A percentile compares a stretch with the other conserved stretches of the same genome.
Conservation (phyloP, 345 rosid genomes). For the Linum trigynum region DNA sequence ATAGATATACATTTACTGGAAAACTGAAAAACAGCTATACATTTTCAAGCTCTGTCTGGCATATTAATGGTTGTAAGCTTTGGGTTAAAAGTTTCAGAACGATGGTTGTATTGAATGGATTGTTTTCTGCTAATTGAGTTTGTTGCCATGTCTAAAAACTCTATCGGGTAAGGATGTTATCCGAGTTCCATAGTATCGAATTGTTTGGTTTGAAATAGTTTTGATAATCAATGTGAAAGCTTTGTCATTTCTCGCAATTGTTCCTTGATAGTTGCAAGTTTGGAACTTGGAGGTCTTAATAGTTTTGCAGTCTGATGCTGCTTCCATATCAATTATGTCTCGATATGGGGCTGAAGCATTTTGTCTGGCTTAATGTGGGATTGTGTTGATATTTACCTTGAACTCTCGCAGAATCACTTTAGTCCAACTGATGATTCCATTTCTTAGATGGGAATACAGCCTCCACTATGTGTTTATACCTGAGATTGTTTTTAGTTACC, state of each 20-base stretch:
- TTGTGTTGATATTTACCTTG: too few species aligned
- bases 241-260: too few species aligned
- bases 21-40: background rate
- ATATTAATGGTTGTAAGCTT: background rate
- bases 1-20: background rate
- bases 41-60: background rate
- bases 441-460: too few species aligned
- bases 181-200: background rate
- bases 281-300: background rate
- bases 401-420: too few species aligned
- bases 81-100: background rate
- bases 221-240: background rate
- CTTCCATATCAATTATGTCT: too few species aligned
- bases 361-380: too few species aligned
- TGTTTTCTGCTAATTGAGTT: background rate
- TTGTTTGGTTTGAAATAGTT: background rate
- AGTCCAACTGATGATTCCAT: too few species aligned
- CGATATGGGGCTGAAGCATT: too few species aligned
- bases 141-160: background rate
- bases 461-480: too few species aligned
- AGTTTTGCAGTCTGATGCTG: too few species aligned
- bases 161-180: background rate
- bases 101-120: background rate
- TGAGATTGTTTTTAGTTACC: too few species aligned
- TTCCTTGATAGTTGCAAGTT: too few species aligned